Conservation (phyloP, 805 yeast genomes). For the Wickerhamiella bombiphila region DNA sequence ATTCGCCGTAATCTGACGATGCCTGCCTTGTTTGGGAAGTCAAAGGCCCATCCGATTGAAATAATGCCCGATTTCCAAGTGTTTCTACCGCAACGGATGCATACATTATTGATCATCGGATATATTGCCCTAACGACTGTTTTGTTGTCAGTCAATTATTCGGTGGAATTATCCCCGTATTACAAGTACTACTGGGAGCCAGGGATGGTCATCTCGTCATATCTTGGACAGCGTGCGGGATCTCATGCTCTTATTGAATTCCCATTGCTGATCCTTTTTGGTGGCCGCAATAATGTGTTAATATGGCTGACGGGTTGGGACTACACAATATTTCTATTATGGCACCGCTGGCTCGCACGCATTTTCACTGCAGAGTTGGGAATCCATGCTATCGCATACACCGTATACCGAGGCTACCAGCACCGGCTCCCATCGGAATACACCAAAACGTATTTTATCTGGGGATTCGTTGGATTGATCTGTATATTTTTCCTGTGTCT, state of each 20-base stretch:
- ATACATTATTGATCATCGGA: constrained; percentile 3
- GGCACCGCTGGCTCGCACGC: constrained; percentile 51
- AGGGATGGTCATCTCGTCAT: background rate
- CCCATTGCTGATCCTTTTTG: constrained; percentile 49
- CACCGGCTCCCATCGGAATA: constrained; percentile 15
- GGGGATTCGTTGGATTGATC: constrained; percentile 19
- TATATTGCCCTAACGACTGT: constrained; percentile 3
- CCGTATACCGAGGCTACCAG: constrained; percentile 20
- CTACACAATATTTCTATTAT: constrained; percentile 37
- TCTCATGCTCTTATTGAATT: constrained; percentile 19
- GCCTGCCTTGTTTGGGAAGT: constrained; percentile 6
- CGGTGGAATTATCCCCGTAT: background rate
- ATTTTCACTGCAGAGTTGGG: constrained; percentile 32
- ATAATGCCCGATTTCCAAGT: constrained; percentile 6
- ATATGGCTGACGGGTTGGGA: constrained; percentile 41
- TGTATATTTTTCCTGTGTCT: constrained; percentile 25
- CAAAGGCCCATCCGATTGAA: constrained; percentile 2
- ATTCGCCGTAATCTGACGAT: constrained; percentile 4
- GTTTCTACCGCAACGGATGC: constrained; percentile 26
- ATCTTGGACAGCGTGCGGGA: constrained; percentile 26
- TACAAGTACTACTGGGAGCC: background rate
- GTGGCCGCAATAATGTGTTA: constrained; percentile 55
- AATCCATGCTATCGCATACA: constrained; percentile 44
- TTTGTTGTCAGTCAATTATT: background rate
- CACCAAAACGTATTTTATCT: constrained; percentile 14